Evolutionary conservation across 225 moss, liverwort and hornwort genomes (phyloP).

Genomic region (Thuidium tamariscinum): DNA sequence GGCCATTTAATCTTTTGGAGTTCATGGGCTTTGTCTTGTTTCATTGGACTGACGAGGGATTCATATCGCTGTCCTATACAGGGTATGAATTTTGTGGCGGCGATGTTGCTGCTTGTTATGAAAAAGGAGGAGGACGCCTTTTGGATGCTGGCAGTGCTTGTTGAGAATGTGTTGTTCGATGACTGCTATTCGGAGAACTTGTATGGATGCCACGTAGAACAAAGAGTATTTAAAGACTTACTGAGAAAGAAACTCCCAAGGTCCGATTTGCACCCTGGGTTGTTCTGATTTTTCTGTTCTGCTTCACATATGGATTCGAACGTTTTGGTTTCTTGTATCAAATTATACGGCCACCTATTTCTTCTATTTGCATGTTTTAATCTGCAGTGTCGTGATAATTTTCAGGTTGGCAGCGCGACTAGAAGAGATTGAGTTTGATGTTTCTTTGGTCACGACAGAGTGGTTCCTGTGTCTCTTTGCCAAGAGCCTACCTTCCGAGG

Average conservation of each 20-base stretch:
- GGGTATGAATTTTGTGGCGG: conserved; percentile 99
- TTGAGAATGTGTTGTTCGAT: conserved; percentile 96
- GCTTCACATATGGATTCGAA: background rate
- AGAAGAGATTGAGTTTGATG: conserved; percentile 92
- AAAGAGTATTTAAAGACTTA: conserved; percentile 95
- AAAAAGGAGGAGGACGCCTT: conserved; percentile 98
- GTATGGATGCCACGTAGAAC: conserved; percentile 93
- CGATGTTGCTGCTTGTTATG: conserved; percentile 87
- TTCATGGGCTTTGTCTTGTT: background rate
- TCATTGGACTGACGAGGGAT: background rate
- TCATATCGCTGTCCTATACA: background rate
- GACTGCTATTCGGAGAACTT: conserved; percentile 95
- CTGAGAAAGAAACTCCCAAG: conserved; percentile 87
- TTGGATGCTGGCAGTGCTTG: conserved; percentile 93
- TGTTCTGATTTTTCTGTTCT: background rate
- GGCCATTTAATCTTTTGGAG: background rate
- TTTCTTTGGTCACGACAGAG: conserved; percentile 92
- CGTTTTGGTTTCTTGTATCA: background rate
- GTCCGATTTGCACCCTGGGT: conserved; percentile 15
- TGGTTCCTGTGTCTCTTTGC: conserved; percentile 99
- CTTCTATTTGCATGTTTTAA: background rate
- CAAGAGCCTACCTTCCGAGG: conserved; percentile 96
- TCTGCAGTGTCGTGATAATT: background rate
- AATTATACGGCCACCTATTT: background rate
- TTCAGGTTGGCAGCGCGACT: conserved; percentile 79